These are phyloP conservation scores for Turritis glabra DNA, from an alignment of 345 rosid species.

Conservation along the genomic window DNA sequence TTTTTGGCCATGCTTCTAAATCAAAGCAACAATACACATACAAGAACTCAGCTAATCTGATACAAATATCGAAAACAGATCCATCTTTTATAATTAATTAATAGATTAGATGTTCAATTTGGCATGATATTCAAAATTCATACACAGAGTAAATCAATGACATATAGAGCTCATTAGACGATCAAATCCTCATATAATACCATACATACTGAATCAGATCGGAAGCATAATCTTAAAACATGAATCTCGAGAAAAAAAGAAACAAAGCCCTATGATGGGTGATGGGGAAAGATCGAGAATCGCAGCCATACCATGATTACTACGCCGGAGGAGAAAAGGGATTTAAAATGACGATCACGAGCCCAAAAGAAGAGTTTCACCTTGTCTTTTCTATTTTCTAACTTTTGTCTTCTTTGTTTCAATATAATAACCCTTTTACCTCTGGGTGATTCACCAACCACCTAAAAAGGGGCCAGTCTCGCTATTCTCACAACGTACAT, in stretches of 20 bases:
- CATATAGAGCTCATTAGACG: neutral
- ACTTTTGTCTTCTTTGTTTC: neutral
- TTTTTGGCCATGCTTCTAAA: neutral
- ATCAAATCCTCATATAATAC: neutral
- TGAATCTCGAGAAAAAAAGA: neutral
- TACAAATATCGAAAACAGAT: neutral
- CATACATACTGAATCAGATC: neutral
- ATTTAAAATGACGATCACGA: constrained; percentile 8
- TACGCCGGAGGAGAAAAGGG: neutral
- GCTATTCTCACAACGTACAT: constrained; percentile 11
- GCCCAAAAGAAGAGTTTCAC: neutral
- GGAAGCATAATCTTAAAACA: neutral
- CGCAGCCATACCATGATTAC: constrained; percentile 22
- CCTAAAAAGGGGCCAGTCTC: neutral
- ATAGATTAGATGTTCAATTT: neutral
- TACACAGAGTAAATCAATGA: constrained; percentile 3
- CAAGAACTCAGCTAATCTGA: neutral
- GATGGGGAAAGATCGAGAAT: constrained; percentile 1
- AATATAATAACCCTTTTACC: neutral
- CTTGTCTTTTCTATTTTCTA: neutral
- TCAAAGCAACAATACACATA: neutral
- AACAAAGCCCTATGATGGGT: neutral
- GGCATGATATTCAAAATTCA: neutral
- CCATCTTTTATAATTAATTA: no score
- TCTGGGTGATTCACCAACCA: neutral